Conservation (phyloP, 2,329 filamentous ascomycete genomes). For the Colletotrichum sp. region DNA sequence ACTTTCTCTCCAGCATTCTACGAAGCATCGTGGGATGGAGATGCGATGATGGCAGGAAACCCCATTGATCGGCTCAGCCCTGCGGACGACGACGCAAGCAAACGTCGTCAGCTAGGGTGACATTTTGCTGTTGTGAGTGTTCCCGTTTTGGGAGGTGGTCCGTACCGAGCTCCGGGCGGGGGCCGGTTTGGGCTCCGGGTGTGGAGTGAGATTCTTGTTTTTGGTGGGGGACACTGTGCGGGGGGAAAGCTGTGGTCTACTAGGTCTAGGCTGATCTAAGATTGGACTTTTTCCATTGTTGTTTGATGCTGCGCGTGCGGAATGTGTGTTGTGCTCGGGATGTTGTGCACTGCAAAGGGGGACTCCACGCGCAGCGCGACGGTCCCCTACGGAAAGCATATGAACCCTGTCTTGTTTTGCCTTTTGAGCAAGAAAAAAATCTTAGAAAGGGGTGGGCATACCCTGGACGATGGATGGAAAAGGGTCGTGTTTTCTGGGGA, state of each 20-base stretch:
- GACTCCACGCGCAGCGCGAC: background rate
- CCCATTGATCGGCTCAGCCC: background rate
- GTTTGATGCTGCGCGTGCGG: background rate
- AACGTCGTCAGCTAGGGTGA: slow-evolving; percentile 4
- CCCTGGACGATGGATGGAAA: background rate
- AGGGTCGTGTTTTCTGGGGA: background rate
- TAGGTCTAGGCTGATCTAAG: background rate
- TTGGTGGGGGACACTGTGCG: background rate
- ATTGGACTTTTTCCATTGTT: background rate
- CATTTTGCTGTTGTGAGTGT: background rate
- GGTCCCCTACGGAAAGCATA: background rate
- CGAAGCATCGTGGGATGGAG: background rate
- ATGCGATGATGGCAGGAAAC: background rate
- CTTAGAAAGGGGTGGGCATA: background rate
- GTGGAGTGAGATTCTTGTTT: background rate
- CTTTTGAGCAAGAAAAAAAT: background rate
- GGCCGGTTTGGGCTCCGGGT: background rate
- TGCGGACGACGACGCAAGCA: slow-evolving; percentile 9
- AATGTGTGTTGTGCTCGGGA: background rate
- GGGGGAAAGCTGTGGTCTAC: background rate
- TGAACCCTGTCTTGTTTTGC: background rate
- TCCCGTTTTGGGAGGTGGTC: background rate
- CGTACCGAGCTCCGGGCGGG: slow-evolving; percentile 2
- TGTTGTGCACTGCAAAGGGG: background rate
- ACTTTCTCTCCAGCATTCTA: background rate